Percentiles rank a stretch among this genome's conserved stretches.
These are phyloP conservation scores for Mycena crocata DNA, from an alignment of 768 basidiomycete genomes.

Conservation along the genomic window DNA sequence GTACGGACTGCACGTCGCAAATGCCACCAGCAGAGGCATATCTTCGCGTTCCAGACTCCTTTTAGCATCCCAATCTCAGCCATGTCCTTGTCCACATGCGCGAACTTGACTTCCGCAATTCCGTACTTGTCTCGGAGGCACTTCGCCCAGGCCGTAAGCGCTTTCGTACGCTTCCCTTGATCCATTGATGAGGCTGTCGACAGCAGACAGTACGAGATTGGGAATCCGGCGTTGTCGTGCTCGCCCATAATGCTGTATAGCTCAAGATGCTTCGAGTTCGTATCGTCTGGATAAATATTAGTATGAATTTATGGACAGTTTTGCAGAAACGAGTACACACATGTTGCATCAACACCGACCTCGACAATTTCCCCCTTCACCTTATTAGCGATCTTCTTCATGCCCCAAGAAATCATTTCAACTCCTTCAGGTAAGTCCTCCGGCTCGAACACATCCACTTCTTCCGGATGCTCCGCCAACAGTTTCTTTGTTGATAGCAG, in stretches of 20 bases:
- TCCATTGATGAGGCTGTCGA: conserved; percentile 36
- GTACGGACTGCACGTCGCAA: conserved; percentile 14
- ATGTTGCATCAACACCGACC: conserved; percentile 32
- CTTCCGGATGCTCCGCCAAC: conserved; percentile 13
- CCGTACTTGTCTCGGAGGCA: conserved; percentile 28
- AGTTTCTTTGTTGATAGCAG: conserved; percentile 13
- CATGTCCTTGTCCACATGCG: conserved; percentile 37
- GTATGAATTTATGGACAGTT: not conserved
- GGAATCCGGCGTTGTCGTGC: conserved; percentile 39
- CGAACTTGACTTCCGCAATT: conserved; percentile 17
- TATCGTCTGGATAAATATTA: conserved; percentile 22
- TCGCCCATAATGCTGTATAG: conserved; percentile 39
- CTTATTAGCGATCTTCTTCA: conserved; percentile 26
- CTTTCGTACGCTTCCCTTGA: conserved; percentile 32
- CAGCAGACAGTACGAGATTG: conserved; percentile 37
- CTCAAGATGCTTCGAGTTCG: conserved; percentile 38
- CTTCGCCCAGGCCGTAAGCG: conserved; percentile 32
- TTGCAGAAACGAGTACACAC: conserved; percentile 12
- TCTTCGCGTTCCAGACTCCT: conserved; percentile 30
- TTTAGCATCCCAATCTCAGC: conserved; percentile 25
- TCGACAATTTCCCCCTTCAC: conserved; percentile 23
- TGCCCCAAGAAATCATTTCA: conserved; percentile 28
- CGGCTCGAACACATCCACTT: conserved; percentile 12
- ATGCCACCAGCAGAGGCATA: conserved; percentile 36
- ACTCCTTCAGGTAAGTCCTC: conserved; percentile 29